These are phyloP conservation scores for Pulveroboletus sp. DNA, from an alignment of 768 basidiomycete genomes.

Conservation along the genomic window DNA sequence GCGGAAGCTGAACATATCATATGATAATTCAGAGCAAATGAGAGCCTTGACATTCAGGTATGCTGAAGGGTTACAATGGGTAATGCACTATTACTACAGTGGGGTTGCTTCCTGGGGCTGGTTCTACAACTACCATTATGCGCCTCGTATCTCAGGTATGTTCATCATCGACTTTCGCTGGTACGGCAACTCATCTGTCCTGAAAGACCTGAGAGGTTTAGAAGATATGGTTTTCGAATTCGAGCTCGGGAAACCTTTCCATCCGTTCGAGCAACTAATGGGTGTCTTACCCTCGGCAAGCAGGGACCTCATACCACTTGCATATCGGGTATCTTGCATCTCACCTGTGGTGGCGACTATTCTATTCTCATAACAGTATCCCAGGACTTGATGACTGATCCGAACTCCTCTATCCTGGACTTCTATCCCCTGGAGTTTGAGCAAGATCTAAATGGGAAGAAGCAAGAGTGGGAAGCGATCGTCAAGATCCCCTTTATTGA, in stretches of 20 bases:
- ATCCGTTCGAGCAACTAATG: constrained; percentile 95
- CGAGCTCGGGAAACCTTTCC: constrained; percentile 83
- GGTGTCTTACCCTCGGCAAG: constrained; percentile 93
- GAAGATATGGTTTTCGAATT: constrained; percentile 83
- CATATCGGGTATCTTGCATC: constrained; percentile 60
- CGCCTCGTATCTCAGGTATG: constrained; percentile 91
- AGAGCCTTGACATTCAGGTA: constrained; percentile 72
- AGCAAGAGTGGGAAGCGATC: constrained; percentile 97
- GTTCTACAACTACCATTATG: constrained; percentile 99
- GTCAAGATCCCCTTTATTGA: constrained; percentile 99
- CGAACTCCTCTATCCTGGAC: constrained; percentile 82
- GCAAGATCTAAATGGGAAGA: constrained; percentile 95
- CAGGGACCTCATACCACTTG: constrained; percentile 79
- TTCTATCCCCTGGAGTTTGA: constrained; percentile 94
- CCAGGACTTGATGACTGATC: constrained; percentile 85
- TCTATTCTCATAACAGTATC: background rate
- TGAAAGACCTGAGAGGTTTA: constrained; percentile 53
- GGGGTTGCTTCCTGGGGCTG: constrained; percentile 98
- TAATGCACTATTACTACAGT: constrained; percentile 97
- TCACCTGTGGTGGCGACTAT: background rate
- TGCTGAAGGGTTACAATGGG: constrained; percentile 95
- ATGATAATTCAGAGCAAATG: constrained; percentile 63
- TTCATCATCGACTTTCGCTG: background rate
- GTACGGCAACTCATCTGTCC: constrained; percentile 4
- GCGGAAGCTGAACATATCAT: constrained; percentile 85